Evolutionary conservation across 495 filamentous ascomycete genomes (phyloP).

Genomic region (Coniosporium apollinis): DNA sequence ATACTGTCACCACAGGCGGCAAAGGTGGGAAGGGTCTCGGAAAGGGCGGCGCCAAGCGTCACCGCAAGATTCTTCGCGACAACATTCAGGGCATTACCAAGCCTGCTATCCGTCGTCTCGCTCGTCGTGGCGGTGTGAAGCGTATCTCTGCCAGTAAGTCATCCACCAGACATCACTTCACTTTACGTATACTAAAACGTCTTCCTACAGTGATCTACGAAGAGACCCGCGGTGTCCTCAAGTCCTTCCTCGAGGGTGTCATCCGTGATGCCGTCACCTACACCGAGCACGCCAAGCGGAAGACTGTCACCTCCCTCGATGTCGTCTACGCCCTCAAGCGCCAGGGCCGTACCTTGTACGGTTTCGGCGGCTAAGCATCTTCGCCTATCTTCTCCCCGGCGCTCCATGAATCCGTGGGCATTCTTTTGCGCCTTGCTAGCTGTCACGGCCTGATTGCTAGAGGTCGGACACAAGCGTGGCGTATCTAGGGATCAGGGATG

Average conservation of each 20-base stretch:
- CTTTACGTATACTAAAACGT: conserved; percentile 1
- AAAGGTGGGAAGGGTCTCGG: conserved; percentile 65
- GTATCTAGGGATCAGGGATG: no score
- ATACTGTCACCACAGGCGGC: conserved; percentile 18
- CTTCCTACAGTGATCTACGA: conserved; percentile 42
- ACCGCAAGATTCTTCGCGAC: conserved; percentile 98
- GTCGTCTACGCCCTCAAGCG: conserved; percentile 31
- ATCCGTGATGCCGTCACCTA: conserved; percentile 90
- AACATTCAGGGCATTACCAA: conserved; percentile 87
- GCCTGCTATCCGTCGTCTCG: conserved; percentile 53
- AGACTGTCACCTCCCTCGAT: conserved; percentile 90
- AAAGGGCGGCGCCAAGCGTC: conserved; percentile 97
- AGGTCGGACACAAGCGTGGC: no score
- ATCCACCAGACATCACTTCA: conserved; percentile 1
- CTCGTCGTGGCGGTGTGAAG: conserved; percentile 45
- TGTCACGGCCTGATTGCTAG: no score
- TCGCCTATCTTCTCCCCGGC: conserved; percentile 29
- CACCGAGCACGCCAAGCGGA: conserved; percentile 93
- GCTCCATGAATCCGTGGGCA: conserved; percentile 36
- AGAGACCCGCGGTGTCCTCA: conserved; percentile 50
- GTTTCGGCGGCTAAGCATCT: conserved; percentile 81
- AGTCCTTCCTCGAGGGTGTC: conserved; percentile 49
- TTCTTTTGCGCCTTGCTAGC: conserved; percentile 1
- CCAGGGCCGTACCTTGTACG: conserved; percentile 84
- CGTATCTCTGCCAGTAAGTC: conserved; percentile 40